Base-by-base conservation (phyloP, 164 flowering plant genomes). In the Stephania yunnanensis region DNA sequence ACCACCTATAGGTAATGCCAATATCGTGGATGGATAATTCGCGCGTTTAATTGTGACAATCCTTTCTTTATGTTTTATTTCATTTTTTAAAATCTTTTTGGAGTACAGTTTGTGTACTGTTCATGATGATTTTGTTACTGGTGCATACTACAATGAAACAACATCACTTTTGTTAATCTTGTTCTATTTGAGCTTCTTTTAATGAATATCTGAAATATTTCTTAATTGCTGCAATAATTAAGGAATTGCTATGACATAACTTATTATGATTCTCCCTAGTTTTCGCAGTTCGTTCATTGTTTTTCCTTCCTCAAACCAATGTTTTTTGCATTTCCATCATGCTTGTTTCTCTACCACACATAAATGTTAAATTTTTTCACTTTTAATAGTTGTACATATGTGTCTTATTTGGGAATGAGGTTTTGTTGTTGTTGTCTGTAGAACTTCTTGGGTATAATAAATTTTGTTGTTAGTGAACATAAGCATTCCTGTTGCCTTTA, bases 1-100 rank as follows among this genome's bases (percentile, higher is more conserved):
- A 92, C 94, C 69, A 94, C 97, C 45, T 94, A 92, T 65, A 89
- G 97, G 98, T 91, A 80, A 80, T 72, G 10, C 20, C 36, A 25
- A 22, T 65, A 65, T 25, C 29, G 31, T 65, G 68, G 31, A 65
- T 30, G 12, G 36, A 22, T 63, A 63, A 29, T 65, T 65, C 19
- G 22, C 64, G 17, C 5, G 64, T 13, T 4, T 58, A 58, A 58
- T 58, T 15, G 17, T 15, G 64, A 5, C 3, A 19, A 15, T n/a
- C 20, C 64, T 58, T 58, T 58, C 20, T 58, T 58, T 58, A 15
- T 6, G 3, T 4, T 58, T 3, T 19, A 19, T 58, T 11, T 55
- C 6, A 4, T 55, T 15, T 55, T 55, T 48, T 55, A 3, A 1
- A 12, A 12, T 10, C 17, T 4, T 55, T 55, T 58, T 58, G 64